Conservation (phyloP, 2,329 filamentous ascomycete genomes). For the Stenocarpella maydis region DNA sequence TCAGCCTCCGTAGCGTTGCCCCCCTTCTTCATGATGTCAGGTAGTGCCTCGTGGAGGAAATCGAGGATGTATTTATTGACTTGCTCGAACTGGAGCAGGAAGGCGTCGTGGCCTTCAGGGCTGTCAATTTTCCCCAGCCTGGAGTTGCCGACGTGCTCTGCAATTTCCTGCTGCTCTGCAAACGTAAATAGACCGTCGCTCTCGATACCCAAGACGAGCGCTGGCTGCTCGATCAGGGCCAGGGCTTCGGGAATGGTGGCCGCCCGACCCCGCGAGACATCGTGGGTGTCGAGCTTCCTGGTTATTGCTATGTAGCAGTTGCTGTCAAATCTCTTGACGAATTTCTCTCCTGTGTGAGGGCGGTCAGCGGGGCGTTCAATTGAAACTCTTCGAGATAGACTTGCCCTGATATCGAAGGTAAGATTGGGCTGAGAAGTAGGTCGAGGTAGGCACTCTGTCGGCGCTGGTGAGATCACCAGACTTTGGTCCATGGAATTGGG, state of each 20-base stretch:
- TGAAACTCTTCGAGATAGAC: not conserved
- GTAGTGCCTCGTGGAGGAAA: slow-evolving; percentile 83
- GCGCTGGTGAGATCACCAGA: slow-evolving; percentile 59
- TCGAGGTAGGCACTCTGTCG: slow-evolving; percentile 66
- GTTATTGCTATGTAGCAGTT: slow-evolving; percentile 99
- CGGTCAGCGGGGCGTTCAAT: not conserved
- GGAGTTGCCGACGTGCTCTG: slow-evolving; percentile 79
- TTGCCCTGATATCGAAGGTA: slow-evolving; percentile 90
- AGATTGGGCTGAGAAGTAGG: slow-evolving; percentile 98
- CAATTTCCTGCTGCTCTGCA: slow-evolving; percentile 93
- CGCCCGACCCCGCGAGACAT: slow-evolving; percentile 83
- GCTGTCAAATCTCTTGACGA: slow-evolving; percentile 95
- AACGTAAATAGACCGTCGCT: slow-evolving; percentile 97
- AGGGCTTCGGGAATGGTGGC: slow-evolving; percentile 76
- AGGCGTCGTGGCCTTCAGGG: slow-evolving; percentile 95
- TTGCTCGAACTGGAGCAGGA: slow-evolving; percentile 95
- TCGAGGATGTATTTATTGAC: slow-evolving; percentile 87
- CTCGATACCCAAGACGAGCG: slow-evolving; percentile 91
- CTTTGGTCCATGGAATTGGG: slow-evolving; percentile 75
- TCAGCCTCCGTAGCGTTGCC: slow-evolving; percentile 55
- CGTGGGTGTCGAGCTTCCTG: slow-evolving; percentile 95
- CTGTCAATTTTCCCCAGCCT: slow-evolving; percentile 88
- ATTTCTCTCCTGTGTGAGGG: slow-evolving; percentile 71
- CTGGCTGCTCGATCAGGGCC: slow-evolving; percentile 84
- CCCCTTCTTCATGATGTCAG: slow-evolving; percentile 83